These are phyloP conservation scores for Terfezia boudieri DNA, from an alignment of 495 filamentous ascomycete species.

Conservation along the genomic window DNA sequence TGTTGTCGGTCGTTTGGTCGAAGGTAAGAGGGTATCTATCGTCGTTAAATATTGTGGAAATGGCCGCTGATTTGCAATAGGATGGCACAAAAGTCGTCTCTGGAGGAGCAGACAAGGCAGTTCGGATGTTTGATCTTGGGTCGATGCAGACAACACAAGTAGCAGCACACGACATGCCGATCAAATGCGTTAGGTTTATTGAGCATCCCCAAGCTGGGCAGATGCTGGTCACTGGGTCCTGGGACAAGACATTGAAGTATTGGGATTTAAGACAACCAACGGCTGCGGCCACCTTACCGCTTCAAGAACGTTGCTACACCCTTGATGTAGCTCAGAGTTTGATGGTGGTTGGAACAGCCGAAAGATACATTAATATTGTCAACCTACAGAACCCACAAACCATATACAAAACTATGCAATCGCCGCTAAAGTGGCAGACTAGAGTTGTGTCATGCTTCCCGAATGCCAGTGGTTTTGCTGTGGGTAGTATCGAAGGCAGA, in stretches of 20 bases:
- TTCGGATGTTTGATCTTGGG: slow-evolving; percentile 51
- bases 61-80: slow-evolving; percentile 17
- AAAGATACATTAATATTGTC: slow-evolving; percentile 71
- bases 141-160: slow-evolving; percentile 37
- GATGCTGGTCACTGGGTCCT: slow-evolving; percentile 71
- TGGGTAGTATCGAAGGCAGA: slow-evolving; percentile 73
- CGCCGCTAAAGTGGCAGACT: slow-evolving; percentile 75
- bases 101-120: slow-evolving; percentile 64
- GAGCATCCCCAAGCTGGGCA: slow-evolving; percentile 31
- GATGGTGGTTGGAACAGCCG: slow-evolving; percentile 64
- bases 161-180: slow-evolving; percentile 57
- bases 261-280: slow-evolving; percentile 60
- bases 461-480: slow-evolving; percentile 63
- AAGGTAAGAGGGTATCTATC: slow-evolving; percentile 34
- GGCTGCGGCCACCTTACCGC: slow-evolving; percentile 37
- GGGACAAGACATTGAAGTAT: slow-evolving; percentile 92
- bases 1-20: slow-evolving; percentile 61
- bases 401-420: slow-evolving; percentile 65
- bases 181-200: slow-evolving; percentile 60
- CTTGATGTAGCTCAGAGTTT: slow-evolving; percentile 64
- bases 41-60: neutral
- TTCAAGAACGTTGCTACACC: slow-evolving; percentile 64
- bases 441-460: slow-evolving; percentile 64
- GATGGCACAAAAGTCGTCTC: slow-evolving; percentile 51
- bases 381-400: slow-evolving; percentile 55